Percentiles rank a stretch among this genome's conserved stretches.
Conservation (phyloP, 164 flowering plant species). For the Magnolia changhungtana region DNA sequence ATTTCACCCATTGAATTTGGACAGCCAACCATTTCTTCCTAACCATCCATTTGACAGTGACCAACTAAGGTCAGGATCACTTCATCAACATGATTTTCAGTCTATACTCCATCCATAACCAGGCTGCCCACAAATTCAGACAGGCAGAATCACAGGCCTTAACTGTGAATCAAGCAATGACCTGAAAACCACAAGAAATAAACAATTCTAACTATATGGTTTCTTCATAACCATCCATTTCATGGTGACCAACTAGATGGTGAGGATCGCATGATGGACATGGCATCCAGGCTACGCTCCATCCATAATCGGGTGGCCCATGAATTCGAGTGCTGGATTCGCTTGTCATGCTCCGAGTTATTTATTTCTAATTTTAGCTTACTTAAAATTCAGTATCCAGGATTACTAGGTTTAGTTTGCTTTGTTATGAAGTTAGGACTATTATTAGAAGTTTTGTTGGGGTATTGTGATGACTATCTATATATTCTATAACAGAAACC, state of each 20-base stretch:
- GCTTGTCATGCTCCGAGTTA: too few relatives aligned
- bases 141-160: too few relatives aligned
- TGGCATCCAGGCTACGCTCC: neutral
- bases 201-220: too few relatives aligned
- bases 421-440: too few relatives aligned
- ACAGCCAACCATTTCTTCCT: neutral
- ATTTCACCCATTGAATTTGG: neutral
- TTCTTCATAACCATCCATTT: neutral
- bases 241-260: neutral
- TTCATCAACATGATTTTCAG: neutral
- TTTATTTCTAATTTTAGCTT: too few relatives aligned
- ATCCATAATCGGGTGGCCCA: neutral
- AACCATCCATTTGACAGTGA: neutral
- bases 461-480: too few relatives aligned
- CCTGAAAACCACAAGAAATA: neutral
- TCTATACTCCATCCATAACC: neutral
- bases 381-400: too few relatives aligned
- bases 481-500: too few relatives aligned
- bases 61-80: neutral
- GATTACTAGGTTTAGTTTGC: too few relatives aligned
- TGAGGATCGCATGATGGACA: neutral
- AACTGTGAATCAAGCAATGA: neutral
- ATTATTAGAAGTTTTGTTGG: too few relatives aligned
- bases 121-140: neutral
- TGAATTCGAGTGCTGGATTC: too few relatives aligned